phyloP scores from a whole-genome alignment of 352 stramenopile genomes.

The Globisporangium echinulatum region DNA sequence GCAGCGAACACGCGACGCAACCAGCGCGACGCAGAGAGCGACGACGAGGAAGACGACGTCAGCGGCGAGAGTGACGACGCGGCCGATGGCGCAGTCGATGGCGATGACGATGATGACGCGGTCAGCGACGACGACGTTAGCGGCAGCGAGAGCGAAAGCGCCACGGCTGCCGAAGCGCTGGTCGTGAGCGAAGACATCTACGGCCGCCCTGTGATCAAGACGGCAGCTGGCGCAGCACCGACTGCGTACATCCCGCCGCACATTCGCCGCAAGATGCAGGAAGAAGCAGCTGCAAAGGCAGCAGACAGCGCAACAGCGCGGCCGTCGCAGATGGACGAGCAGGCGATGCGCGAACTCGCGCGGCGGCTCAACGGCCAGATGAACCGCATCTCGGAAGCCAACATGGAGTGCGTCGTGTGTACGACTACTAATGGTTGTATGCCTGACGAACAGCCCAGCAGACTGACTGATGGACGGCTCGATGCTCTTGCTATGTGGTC shows the following conservation, averaged over 20 bases:
- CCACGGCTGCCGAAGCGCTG: constrained; percentile 10
- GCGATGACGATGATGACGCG: constrained; percentile 13
- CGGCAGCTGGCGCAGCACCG: constrained; percentile 27
- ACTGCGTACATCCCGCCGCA: constrained; percentile 84
- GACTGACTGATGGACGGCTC: no score
- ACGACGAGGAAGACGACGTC: constrained; percentile 1
- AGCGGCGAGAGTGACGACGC: constrained; percentile 7
- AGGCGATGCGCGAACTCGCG: constrained; percentile 58
- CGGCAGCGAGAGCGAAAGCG: constrained; percentile 23
- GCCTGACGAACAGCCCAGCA: neutral
- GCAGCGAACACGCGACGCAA: constrained; percentile 50
- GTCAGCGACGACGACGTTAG: constrained; percentile 13
- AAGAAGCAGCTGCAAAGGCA: constrained; percentile 23
- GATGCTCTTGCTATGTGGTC: neutral
- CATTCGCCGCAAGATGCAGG: constrained; percentile 64
- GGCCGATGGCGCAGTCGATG: constrained; percentile 2
- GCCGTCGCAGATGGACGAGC: constrained; percentile 65
- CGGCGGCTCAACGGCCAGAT: constrained; percentile 85
- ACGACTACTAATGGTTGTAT: neutral
- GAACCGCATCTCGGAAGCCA: constrained; percentile 89
- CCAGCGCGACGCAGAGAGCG: constrained; percentile 23
- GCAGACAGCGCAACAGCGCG: constrained; percentile 14
- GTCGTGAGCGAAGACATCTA: constrained; percentile 82
- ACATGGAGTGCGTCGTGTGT: constrained; percentile 68
- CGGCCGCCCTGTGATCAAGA: constrained; percentile 60